Conservation (phyloP, 805 yeast genomes). For the Pichia rugopelliculosa region DNA sequence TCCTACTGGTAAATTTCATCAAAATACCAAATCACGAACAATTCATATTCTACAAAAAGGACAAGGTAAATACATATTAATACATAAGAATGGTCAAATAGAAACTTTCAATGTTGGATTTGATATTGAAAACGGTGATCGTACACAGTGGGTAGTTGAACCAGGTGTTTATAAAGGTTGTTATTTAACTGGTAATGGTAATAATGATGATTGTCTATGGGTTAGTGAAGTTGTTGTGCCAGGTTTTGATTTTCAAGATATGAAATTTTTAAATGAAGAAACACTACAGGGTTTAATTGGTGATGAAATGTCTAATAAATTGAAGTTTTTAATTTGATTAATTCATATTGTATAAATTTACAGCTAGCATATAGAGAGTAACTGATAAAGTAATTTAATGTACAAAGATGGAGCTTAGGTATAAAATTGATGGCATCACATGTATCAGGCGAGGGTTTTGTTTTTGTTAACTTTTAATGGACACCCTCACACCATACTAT, state of each 20-base stretch:
- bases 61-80: slow-evolving; percentile 46
- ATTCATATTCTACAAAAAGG: slow-evolving; percentile 51
- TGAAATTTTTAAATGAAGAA: slow-evolving; percentile 34
- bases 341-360: too few species aligned
- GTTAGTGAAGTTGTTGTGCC: slow-evolving; percentile 57
- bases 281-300: slow-evolving; percentile 33
- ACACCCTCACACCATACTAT: background rate
- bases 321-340: background rate
- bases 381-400: too few species aligned
- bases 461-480: background rate
- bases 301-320: slow-evolving; percentile 12
- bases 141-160: slow-evolving; percentile 58
- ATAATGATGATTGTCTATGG: slow-evolving; percentile 33
- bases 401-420: too few species aligned
- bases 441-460: background rate
- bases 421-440: too few species aligned
- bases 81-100: slow-evolving; percentile 43
- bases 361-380: too few species aligned
- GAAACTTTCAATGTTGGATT: slow-evolving; percentile 49
- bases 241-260: slow-evolving; percentile 52
- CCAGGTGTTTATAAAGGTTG: slow-evolving; percentile 54
- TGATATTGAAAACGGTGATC: slow-evolving; percentile 38
- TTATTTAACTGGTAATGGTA: slow-evolving; percentile 31
- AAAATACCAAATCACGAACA: slow-evolving; percentile 40
- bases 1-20: slow-evolving; percentile 45